Conservation (phyloP, 495 filamentous ascomycete genomes). For the Penicillium coffeae region DNA sequence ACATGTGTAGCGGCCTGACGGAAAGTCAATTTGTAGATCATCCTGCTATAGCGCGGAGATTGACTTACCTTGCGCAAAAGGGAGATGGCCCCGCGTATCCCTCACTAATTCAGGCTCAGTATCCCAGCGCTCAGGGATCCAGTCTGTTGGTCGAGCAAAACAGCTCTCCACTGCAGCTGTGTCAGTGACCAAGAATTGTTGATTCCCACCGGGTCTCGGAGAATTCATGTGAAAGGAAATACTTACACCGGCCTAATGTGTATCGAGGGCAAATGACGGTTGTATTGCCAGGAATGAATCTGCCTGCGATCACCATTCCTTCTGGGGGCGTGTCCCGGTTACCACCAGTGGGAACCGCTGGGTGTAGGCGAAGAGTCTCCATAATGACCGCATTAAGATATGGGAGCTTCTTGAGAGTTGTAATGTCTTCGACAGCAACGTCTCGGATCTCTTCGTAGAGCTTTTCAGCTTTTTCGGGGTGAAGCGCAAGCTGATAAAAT, state of each 20-base stretch:
- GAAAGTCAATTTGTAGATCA: background rate
- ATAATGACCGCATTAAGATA: slow-evolving; percentile 47
- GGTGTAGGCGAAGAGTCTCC: slow-evolving; percentile 50
- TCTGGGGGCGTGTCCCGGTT: slow-evolving; percentile 28
- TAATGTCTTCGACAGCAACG: slow-evolving; percentile 5
- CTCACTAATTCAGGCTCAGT: slow-evolving; percentile 3
- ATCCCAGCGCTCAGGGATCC: slow-evolving; percentile 3
- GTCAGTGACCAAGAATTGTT: background rate
- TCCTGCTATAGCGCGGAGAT: too few relatives aligned
- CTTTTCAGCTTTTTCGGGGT: slow-evolving; percentile 5
- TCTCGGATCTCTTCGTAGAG: slow-evolving; percentile 12
- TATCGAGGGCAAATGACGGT: slow-evolving; percentile 10
- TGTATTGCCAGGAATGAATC: slow-evolving; percentile 24
- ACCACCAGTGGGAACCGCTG: slow-evolving; percentile 38
- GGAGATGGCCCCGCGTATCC: background rate
- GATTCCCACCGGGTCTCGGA: background rate
- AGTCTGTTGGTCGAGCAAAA: slow-evolving; percentile 3
- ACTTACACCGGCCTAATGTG: background rate
- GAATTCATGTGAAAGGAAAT: background rate
- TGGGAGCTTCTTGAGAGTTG: slow-evolving; percentile 18
- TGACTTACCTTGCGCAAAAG: background rate
- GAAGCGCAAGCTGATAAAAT: slow-evolving; percentile 14
- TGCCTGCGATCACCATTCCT: slow-evolving; percentile 17
- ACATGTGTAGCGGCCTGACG: background rate
- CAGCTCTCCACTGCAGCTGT: background rate